Base-by-base conservation (phyloP, 2,329 filamentous ascomycete genomes). In the Aspergillus costaricaensis region DNA sequence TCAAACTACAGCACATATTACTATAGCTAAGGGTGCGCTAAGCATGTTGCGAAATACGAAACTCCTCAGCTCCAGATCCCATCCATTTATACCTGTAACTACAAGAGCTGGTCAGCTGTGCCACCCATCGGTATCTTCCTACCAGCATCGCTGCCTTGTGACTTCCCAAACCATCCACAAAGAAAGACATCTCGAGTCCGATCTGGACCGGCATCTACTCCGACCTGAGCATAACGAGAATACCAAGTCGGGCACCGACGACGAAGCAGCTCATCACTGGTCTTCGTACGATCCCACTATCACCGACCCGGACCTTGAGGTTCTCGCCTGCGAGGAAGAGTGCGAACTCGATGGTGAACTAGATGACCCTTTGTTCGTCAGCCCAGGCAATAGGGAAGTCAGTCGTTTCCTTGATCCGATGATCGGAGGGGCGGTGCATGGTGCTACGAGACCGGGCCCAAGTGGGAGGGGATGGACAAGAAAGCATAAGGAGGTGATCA, bases 241-340 rank as follows among this genome's bases (percentile, higher is more conserved):
- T 7, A 67, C 66, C 25, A 63, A 68, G 48, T 65, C 63, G 9
- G 70, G 70, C n/a, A 66, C 68, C 10, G 70, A 72, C 36, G 68
- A 70, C 23, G 69, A 68, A 54, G 68, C 70, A 8, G 69, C 62
- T 1, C 61, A 59, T 3, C 68, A 72, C 60, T 64, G 63, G 21
- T 67, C 66, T 4, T 70, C 70, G 12, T 72, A 69, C 48, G 69
- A 72, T 30, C 69, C 68, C 4, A 55, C 60, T 9, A 65, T 55
- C 41, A 70, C 69, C 17, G 57, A 58, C 17, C 65, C 67, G 0
- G 68, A 68, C 6, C 53, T 55, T 12, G 69, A 72, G 36, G 63
- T 64, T 1, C 59, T 55, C 6, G 66, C 63, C 5, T 59, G 68
- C 8, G 60, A 67, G 23, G 66, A 66, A 17, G 69, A 71, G 49